Conservation (phyloP, 768 basidiomycete species). For the Amanita phalloides region DNA sequence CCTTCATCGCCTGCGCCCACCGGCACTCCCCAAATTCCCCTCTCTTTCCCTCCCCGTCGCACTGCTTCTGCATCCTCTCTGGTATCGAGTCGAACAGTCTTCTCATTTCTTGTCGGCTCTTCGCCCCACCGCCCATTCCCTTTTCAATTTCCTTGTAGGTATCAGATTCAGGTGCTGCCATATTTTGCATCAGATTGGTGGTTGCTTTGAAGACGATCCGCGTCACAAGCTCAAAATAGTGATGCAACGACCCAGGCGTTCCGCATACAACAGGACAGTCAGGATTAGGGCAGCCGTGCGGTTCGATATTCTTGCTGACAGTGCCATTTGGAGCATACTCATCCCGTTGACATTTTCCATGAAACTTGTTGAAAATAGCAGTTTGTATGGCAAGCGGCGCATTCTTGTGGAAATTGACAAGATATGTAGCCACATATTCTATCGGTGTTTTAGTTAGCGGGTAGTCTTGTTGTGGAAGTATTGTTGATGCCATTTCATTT, state of each 20-base stretch:
- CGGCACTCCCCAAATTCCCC: slow-evolving; percentile 30
- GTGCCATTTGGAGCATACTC: slow-evolving; percentile 1
- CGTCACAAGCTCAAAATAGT: slow-evolving; percentile 45
- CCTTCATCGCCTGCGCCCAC: slow-evolving; percentile 53
- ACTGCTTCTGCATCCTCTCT: slow-evolving; percentile 23
- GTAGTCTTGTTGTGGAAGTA: slow-evolving; percentile 6
- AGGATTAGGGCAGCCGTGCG: slow-evolving; percentile 67
- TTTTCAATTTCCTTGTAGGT: slow-evolving; percentile 33
- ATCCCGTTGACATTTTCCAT: slow-evolving; percentile 56
- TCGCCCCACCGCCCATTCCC: slow-evolving; percentile 4
- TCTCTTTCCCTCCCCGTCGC: slow-evolving; percentile 25
- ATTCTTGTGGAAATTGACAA: slow-evolving; percentile 30
- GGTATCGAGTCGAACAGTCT: slow-evolving; percentile 22
- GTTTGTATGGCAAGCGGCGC: slow-evolving; percentile 34
- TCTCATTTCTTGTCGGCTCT: slow-evolving; percentile 10
- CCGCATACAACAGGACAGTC: slow-evolving; percentile 73
- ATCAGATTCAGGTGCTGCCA: slow-evolving; percentile 26
- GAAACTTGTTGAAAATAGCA: slow-evolving; percentile 68
- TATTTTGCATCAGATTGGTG: slow-evolving; percentile 18
- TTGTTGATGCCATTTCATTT: slow-evolving; percentile 6
- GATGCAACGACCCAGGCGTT: slow-evolving; percentile 71
- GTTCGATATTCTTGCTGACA: slow-evolving; percentile 35
- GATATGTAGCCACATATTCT: slow-evolving; percentile 34
- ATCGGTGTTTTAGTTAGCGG: slow-evolving; percentile 8
- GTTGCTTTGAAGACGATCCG: slow-evolving; percentile 39